phyloP scores from a whole-genome alignment of 2,329 filamentous ascomycete genomes.

The Periconia sp. region DNA sequence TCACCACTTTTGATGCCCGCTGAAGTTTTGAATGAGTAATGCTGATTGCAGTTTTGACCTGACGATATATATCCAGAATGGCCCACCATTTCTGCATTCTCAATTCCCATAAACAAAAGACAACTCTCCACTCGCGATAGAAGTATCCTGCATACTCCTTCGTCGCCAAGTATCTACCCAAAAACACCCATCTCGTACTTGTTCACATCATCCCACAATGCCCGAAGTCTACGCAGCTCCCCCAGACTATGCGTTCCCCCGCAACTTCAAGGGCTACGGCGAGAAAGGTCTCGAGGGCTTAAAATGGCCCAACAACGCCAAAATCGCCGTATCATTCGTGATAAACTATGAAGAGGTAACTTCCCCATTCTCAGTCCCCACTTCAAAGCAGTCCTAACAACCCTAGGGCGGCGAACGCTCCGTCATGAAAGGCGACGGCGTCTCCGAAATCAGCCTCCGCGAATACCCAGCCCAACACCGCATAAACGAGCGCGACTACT shows the following conservation, averaged over 20 bases:
- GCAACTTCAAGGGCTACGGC: constrained; percentile 49
- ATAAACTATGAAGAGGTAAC: constrained; percentile 42
- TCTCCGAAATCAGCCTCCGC: constrained; percentile 32
- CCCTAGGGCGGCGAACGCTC: constrained; percentile 33
- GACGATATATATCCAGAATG: too few relatives aligned
- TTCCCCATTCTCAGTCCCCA: neutral
- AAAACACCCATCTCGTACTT: neutral
- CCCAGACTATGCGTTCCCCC: constrained; percentile 28
- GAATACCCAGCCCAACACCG: constrained; percentile 42
- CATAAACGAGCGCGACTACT: constrained; percentile 49
- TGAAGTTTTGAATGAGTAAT: too few relatives aligned
- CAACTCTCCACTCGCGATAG: too few relatives aligned
- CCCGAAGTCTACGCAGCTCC: constrained; percentile 28
- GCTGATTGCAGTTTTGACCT: too few relatives aligned
- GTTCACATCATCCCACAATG: constrained; percentile 11
- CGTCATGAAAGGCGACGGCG: constrained; percentile 35
- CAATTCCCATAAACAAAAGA: too few relatives aligned
- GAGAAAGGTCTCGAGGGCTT: constrained; percentile 39
- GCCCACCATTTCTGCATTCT: too few relatives aligned
- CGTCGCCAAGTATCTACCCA: neutral
- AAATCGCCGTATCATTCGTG: constrained; percentile 43
- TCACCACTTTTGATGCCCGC: too few relatives aligned
- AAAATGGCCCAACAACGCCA: constrained; percentile 40
- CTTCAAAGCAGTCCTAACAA: neutral
- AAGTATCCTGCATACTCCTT: neutral